Conservation (phyloP, 768 basidiomycete species). For the Piloderma croceum region DNA sequence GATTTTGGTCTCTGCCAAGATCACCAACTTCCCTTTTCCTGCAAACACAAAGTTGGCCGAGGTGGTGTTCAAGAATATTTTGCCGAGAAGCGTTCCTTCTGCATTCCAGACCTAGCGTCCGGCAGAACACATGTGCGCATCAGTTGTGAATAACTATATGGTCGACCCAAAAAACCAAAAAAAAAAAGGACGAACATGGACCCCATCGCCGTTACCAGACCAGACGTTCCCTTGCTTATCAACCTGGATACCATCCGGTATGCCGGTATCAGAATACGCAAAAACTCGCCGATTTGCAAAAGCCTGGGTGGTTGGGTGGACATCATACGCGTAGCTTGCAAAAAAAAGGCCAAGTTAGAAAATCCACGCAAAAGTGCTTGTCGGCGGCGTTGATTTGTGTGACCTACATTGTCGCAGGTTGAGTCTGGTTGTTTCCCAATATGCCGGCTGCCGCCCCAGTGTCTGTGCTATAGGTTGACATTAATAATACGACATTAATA, state of each 20-base stretch:
- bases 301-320: constrained; percentile 46
- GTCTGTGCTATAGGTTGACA: constrained; percentile 36
- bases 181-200: constrained; percentile 37
- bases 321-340: constrained; percentile 66
- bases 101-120: constrained; percentile 33
- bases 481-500: neutral
- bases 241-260: constrained; percentile 63
- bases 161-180: constrained; percentile 1
- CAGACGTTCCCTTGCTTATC: constrained; percentile 64
- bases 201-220: constrained; percentile 63
- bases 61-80: constrained; percentile 27
- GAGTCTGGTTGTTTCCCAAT: constrained; percentile 47
- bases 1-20: constrained; percentile 43
- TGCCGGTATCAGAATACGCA: constrained; percentile 59
- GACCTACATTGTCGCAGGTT: constrained; percentile 63
- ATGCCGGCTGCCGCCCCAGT: constrained; percentile 44
- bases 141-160: constrained; percentile 2
- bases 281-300: constrained; percentile 62
- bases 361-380: no score
- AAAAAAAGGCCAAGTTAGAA: neutral
- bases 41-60: constrained; percentile 34
- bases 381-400: neutral
- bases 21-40: constrained; percentile 26
- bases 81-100: constrained; percentile 31
- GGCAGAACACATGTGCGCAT: neutral